These are phyloP conservation scores for Eutreptiella sp. DNA, from an alignment of 208 protist species.

Conservation along the genomic window DNA sequence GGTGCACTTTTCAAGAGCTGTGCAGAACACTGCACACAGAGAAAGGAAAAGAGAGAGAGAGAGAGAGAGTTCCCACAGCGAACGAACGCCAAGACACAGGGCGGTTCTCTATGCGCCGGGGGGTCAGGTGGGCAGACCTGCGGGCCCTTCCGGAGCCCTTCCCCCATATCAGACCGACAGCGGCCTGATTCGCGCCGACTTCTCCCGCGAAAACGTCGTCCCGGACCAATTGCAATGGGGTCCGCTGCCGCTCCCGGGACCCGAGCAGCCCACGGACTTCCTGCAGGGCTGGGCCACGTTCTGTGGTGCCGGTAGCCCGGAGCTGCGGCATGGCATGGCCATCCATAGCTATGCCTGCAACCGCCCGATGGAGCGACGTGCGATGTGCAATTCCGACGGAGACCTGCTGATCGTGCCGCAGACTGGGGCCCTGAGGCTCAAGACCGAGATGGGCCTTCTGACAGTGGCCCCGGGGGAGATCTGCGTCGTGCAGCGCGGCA, in stretches of 20 bases:
- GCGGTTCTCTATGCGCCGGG: too few species aligned
- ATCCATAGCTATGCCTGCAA: constrained; percentile 65
- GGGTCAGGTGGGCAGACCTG: too few species aligned
- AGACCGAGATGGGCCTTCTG: constrained; percentile 66
- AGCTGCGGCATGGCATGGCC: constrained; percentile 48
- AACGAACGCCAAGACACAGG: too few species aligned
- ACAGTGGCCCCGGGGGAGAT: constrained; percentile 66
- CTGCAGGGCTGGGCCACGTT: constrained; percentile 36
- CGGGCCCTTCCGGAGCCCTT: too few species aligned
- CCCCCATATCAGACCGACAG: not conserved
- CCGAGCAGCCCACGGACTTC: constrained; percentile 39
- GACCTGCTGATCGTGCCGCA: constrained; percentile 79
- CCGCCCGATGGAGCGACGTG: constrained; percentile 44
- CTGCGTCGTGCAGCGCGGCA: constrained; percentile 61
- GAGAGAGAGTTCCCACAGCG: too few species aligned
- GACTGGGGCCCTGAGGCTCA: constrained; percentile 52
- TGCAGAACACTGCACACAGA: not conserved
- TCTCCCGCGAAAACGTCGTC: not conserved
- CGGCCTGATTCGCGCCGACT: constrained; percentile 10
- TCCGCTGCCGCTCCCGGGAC: constrained; percentile 39
- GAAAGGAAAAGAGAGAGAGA: not conserved
- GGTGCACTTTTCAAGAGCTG: too few species aligned
- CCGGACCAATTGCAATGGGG: constrained; percentile 66
- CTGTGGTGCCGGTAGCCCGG: constrained; percentile 48
- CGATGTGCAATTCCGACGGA: constrained; percentile 61